phyloP scores from a whole-genome alignment of 345 rosid genomes.

The Citrus hindsii region DNA sequence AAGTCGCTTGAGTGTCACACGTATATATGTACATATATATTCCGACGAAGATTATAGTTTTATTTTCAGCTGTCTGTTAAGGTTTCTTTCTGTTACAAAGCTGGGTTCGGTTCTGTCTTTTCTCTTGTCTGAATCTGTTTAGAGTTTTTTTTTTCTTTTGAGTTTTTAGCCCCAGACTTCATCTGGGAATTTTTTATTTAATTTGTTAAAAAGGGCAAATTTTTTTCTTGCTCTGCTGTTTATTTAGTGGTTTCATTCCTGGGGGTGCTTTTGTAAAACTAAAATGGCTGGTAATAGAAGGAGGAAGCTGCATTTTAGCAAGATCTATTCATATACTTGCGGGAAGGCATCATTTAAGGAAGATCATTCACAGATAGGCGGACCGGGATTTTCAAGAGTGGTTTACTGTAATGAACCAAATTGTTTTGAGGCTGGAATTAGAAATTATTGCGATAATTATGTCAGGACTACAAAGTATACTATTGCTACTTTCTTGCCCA shows the following conservation, averaged over 20 bases:
- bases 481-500: conserved; percentile 72
- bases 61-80: not conserved
- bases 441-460: conserved; percentile 52
- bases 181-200: conserved; percentile 10
- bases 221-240: not conserved
- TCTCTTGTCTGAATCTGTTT: conserved; percentile 6
- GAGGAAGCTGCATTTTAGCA: conserved; percentile 59
- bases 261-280: too few relatives aligned
- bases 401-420: conserved; percentile 80
- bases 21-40: not conserved
- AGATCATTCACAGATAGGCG: conserved; percentile 75
- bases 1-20: not conserved
- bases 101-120: not conserved
- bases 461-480: conserved; percentile 81
- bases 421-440: conserved; percentile 49
- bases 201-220: not conserved
- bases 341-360: conserved; percentile 52
- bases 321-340: conserved; percentile 65
- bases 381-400: conserved; percentile 82
- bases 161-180: conserved; percentile 15
- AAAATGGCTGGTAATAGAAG: conserved; percentile 55
- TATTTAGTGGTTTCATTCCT: not conserved
- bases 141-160: not conserved
- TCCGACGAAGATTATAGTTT: not conserved
- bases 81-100: not conserved